Conservation (phyloP, 148 eudicot genomes). For the Persicaria maculosa region DNA sequence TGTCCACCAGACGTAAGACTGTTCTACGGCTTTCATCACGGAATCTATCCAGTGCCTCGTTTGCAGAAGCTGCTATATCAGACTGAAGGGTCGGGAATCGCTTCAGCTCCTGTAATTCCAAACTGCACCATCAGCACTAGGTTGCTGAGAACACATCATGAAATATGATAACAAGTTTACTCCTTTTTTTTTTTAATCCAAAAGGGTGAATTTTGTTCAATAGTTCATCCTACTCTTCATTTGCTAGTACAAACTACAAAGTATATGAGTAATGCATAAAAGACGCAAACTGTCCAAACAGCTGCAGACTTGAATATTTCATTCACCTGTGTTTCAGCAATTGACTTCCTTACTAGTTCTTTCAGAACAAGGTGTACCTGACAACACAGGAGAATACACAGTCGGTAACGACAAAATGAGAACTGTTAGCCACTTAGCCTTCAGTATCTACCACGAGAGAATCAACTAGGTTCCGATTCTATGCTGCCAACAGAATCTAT, state of each 20-base stretch:
- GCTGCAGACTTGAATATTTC: not conserved
- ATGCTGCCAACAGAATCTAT: too few relatives aligned
- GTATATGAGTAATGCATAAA: too few relatives aligned
- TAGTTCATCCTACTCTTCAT: too few relatives aligned
- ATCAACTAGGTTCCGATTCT: too few relatives aligned
- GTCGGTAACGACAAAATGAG: not conserved
- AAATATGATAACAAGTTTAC: too few relatives aligned
- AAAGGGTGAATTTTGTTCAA: too few relatives aligned
- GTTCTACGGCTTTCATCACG: slow-evolving; percentile 94
- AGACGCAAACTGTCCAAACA: too few relatives aligned
- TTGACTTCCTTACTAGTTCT: slow-evolving; percentile 90
- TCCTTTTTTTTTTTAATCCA: too few relatives aligned
- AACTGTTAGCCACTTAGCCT: not conserved
- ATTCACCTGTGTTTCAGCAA: slow-evolving; percentile 70
- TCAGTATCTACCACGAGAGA: too few relatives aligned
- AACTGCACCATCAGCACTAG: slow-evolving; percentile 12
- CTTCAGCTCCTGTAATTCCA: slow-evolving; percentile 64
- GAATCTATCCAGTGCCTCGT: slow-evolving; percentile 75
- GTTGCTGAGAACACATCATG: not conserved
- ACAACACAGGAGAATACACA: not conserved
- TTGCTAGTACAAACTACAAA: not conserved
- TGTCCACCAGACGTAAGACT: slow-evolving; percentile 81
- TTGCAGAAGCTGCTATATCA: slow-evolving; percentile 88
- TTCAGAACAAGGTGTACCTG: slow-evolving; percentile 90
- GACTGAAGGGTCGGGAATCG: slow-evolving; percentile 90